Base-by-base conservation (phyloP, 1,284 basidiomycete species). In the Bondarzewia mesenterica region DNA sequence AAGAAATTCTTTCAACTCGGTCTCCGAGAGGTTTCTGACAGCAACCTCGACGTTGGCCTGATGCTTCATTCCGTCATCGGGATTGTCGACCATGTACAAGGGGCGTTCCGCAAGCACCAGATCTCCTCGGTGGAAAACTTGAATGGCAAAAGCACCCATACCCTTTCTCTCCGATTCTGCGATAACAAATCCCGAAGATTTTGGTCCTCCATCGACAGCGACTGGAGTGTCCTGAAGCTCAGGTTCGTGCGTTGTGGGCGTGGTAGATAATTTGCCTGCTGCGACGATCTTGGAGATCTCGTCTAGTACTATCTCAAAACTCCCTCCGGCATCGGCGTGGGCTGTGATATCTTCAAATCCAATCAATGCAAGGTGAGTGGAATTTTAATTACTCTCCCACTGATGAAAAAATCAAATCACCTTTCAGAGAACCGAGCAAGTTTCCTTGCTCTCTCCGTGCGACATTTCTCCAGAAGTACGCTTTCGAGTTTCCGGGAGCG, bases 101-200 rank as follows among this genome's bases (percentile, higher is more conserved):
- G 40, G 49, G 21, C 26, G 22, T 21, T 50, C 49, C 7, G 39
- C 38, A 26, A 50, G 18, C 27, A 50, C 48, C 20, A 50, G 38
- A 23, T 50, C 49, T 7, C 49, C 49, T n/a, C 49, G 38, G 4
- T 50, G 45, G 26, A 47, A 50, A 14, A 7, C 15, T 25, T 20
- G 21, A 18, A 26, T 47, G 18, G 49, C 49, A 40, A 50, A 50
- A 7, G 45, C 49, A 10, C 49, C 49, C 10, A 41, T 20, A 15
- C 49, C 49, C 6, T 25, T 47, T 21, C 18, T 25, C 5, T 14
- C 21, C 15, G 48, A 16, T 7, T 46, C 45, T 18, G 12, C 18
- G 10, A 50, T 18, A 4, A 22, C 20, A 23, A 22, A 43, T 22
- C 42, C 18, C 12, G 8, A 22, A 23, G 20, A 18, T 8, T 20